Conservation (phyloP, 495 filamentous ascomycete species). For the Daldinia grandis region DNA sequence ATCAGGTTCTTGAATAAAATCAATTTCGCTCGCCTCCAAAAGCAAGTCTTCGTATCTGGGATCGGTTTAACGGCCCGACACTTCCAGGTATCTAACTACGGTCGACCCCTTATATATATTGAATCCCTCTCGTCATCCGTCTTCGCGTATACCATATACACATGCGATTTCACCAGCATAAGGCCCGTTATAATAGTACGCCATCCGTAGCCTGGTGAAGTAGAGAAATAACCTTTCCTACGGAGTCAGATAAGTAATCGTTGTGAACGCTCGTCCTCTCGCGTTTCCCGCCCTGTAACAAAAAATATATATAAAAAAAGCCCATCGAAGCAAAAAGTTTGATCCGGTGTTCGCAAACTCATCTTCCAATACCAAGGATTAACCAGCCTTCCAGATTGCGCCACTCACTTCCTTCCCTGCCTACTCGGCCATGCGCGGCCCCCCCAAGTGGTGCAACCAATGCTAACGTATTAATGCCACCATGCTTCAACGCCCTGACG, state of each 20-base stretch:
- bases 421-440: background rate
- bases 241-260: slow-evolving; percentile 8
- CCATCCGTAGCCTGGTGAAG: slow-evolving; percentile 9
- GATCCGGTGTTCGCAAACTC: slow-evolving; percentile 15
- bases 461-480: slow-evolving; percentile 37
- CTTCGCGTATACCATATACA: slow-evolving; percentile 34
- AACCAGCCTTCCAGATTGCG: slow-evolving; percentile 18
- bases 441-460: slow-evolving; percentile 22
- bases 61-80: background rate
- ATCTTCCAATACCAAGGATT: slow-evolving; percentile 13
- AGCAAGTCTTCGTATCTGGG: background rate
- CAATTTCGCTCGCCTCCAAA: background rate
- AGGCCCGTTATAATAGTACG: slow-evolving; percentile 7
- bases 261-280: background rate
- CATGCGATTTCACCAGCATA: slow-evolving; percentile 5
- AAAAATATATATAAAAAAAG: too few species aligned
- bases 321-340: slow-evolving; percentile 13
- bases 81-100: background rate
- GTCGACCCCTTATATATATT: slow-evolving; percentile 1
- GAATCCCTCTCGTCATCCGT: slow-evolving; percentile 19
- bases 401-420: slow-evolving; percentile 13
- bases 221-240: slow-evolving; percentile 6
- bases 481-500: slow-evolving; percentile 38
- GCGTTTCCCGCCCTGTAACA: slow-evolving; percentile 8
- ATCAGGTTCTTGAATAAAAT: background rate